Base-by-base conservation (phyloP, 495 filamentous ascomycete species). In the Talaromyces stipitatus region DNA sequence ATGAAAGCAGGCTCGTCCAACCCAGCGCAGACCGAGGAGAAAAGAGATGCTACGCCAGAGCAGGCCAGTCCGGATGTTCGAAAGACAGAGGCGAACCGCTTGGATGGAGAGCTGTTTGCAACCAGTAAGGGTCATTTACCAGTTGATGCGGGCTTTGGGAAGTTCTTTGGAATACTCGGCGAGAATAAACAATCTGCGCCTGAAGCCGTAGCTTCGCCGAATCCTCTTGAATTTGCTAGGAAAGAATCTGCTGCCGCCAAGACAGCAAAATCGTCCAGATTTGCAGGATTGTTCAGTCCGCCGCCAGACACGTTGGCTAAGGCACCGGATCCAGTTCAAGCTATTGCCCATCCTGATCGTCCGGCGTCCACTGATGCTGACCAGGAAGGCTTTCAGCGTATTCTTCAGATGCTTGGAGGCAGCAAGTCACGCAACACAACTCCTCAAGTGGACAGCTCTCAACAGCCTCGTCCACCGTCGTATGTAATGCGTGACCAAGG, bases 341-440 rank as follows among this genome's bases (percentile, higher is more conserved):
- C 60, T 26, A 60, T 59, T 38, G 32, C 63, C 23, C 65, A 62
- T 46, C 64, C 72, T 47, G 62, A 64, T 23, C 61, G 74, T 7
- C 59, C 74, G 30, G 75, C 79, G n/a, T 72, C 75, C 9, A 78
- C 78, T 30, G 78, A 78, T 57, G 85, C 88, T 22, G 92, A 98
- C 59, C 92, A 90, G 69, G 85, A 89, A 72, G 94, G 89, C 1
- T 98, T 98, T 67, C 86, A 92, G 58, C 83, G 85, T 46, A 86
- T 98, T 38, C 72, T 98, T 29, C 82, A 88, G 58, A 95, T 97
- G 80, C 82, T 98, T 33, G 78, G 79, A 16, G 66, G 65, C 6
- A 77, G 69, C 41, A 73, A 68, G 33, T 76, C 74, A 3, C 64
- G 66, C 47, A 77, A 69, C 61, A 59, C 63, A 20, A 78, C 76